These are phyloP conservation scores for Aquanectria penicillioides DNA, from an alignment of 2,329 filamentous ascomycete species.

Conservation along the genomic window DNA sequence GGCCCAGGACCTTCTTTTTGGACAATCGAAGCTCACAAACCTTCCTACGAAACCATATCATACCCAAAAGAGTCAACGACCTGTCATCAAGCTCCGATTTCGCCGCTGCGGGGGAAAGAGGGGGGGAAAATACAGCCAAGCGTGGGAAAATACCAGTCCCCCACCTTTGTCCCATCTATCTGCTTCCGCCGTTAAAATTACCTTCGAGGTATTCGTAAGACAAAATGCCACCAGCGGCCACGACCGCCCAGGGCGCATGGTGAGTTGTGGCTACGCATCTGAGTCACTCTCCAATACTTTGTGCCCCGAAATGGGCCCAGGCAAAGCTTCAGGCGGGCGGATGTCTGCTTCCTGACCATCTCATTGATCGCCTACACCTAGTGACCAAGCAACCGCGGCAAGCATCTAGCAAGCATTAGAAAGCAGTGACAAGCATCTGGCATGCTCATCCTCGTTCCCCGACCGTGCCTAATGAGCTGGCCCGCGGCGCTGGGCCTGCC, in stretches of 20 bases:
- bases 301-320: slow-evolving; percentile 16
- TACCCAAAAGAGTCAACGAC: slow-evolving; percentile 37
- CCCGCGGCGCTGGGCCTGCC: slow-evolving; percentile 18
- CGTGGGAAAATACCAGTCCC: slow-evolving; percentile 27
- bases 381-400: slow-evolving; percentile 22
- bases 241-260: slow-evolving; percentile 7
- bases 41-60: slow-evolving; percentile 22
- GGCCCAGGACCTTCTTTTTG: slow-evolving; percentile 38
- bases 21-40: slow-evolving; percentile 36
- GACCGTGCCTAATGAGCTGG: slow-evolving; percentile 31
- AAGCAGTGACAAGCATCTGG: not conserved
- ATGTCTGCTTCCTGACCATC: slow-evolving; percentile 17
- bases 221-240: not conserved
- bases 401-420: not conserved
- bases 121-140: slow-evolving; percentile 19
- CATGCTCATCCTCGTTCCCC: slow-evolving; percentile 19
- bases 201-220: slow-evolving; percentile 40
- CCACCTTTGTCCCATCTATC: slow-evolving; percentile 30
- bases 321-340: slow-evolving; percentile 15
- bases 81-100: slow-evolving; percentile 37
- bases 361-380: slow-evolving; percentile 16
- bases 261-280: slow-evolving; percentile 16
- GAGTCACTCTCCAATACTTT: slow-evolving; percentile 18
- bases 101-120: slow-evolving; percentile 36
- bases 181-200: slow-evolving; percentile 35